A percentile compares a stretch with the other conserved stretches of the same genome.
These are phyloP conservation scores for Colletotrichum sp. DNA, from an alignment of 2,329 filamentous ascomycete species.

Conservation along the genomic window DNA sequence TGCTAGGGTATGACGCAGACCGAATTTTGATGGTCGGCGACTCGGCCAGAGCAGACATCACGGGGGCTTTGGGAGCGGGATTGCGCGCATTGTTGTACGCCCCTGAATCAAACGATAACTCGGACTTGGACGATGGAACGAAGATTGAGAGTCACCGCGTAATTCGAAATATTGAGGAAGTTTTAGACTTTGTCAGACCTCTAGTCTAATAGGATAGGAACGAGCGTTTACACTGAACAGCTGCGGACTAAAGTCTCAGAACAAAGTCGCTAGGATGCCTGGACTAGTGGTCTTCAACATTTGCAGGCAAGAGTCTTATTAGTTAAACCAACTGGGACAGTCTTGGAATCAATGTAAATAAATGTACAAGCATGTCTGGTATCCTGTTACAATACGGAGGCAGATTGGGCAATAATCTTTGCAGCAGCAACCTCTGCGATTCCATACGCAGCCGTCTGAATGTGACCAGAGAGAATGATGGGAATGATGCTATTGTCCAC, in stretches of 20 bases:
- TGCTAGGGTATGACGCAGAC: not conserved
- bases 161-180: not conserved
- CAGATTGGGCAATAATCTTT: conserved; percentile 45
- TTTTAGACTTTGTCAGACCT: not conserved
- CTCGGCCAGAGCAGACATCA: not conserved
- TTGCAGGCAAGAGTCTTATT: not conserved
- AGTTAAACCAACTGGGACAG: not conserved
- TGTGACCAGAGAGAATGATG: conserved; percentile 47
- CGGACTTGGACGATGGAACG: not conserved
- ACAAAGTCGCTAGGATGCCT: not conserved
- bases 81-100: not conserved
- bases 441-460: conserved; percentile 53
- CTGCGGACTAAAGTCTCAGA: not conserved
- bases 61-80: not conserved
- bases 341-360: not conserved
- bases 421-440: conserved; percentile 43
- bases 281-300: not conserved
- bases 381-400: not conserved
- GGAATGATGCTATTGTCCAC: conserved; percentile 49
- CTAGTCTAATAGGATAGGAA: too few species aligned
- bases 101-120: not conserved
- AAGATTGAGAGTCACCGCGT: not conserved
- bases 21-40: not conserved
- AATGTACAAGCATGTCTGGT: not conserved
- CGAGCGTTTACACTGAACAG: not conserved